These are phyloP conservation scores for Pachyrhizus erosus DNA, from an alignment of 306 rosid genomes.

Conservation along the genomic window DNA sequence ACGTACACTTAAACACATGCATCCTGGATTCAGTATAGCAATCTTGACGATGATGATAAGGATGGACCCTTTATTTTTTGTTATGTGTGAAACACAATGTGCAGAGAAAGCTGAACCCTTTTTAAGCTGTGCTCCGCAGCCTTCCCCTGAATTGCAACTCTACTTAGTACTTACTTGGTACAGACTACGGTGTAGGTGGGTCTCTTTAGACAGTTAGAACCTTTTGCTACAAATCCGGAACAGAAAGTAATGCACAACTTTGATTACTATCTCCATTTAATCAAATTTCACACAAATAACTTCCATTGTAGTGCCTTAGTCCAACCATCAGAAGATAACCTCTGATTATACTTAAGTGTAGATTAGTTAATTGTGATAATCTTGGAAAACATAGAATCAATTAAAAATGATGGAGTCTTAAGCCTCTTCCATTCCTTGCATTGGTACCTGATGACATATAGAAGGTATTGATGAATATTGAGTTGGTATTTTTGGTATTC, in stretches of 20 bases:
- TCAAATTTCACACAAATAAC: slow-evolving; percentile 22
- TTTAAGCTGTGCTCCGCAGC: slow-evolving; percentile 47
- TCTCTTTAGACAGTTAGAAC: slow-evolving; percentile 39
- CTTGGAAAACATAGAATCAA: not conserved
- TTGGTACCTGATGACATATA: not conserved
- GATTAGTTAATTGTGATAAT: not conserved
- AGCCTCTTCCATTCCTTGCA: slow-evolving; percentile 24
- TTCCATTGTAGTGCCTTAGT: not conserved
- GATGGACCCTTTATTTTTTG: slow-evolving; percentile 23
- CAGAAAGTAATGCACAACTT: slow-evolving; percentile 18
- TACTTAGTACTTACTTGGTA: slow-evolving; percentile 23
- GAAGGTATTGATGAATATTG: not conserved
- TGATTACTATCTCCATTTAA: slow-evolving; percentile 11
- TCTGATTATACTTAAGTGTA: not conserved
- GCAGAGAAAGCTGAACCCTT: slow-evolving; percentile 39
- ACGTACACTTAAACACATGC: slow-evolving; percentile 26
- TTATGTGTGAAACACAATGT: slow-evolving; percentile 1
- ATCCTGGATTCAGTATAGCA: slow-evolving; percentile 30
- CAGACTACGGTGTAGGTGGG: slow-evolving; percentile 12
- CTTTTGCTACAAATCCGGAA: slow-evolving; percentile 28
- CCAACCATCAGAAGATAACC: slow-evolving; percentile 10
- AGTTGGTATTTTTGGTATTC: not conserved
- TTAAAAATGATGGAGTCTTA: not conserved
- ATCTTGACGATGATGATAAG: slow-evolving; percentile 23
- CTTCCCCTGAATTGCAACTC: slow-evolving; percentile 38